phyloP scores from a whole-genome alignment of 306 rosid genomes.

The Herpetospermum pedunculosum region DNA sequence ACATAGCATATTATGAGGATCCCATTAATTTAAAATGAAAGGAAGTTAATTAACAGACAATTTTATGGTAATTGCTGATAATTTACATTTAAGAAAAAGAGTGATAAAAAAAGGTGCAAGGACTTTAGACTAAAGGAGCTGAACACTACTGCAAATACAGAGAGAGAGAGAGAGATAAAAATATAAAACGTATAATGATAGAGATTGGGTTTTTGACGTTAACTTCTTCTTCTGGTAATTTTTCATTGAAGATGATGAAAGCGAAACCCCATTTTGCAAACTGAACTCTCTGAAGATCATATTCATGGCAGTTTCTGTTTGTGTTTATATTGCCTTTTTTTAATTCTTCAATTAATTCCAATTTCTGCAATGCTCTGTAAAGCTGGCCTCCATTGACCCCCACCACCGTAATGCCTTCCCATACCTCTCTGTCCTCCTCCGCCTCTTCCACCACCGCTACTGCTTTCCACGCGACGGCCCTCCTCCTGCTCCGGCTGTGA shows the following conservation, averaged over 20 bases:
- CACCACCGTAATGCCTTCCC: conserved; percentile 43
- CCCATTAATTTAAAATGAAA: background rate
- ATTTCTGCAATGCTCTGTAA: conserved; percentile 87
- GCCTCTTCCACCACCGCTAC: conserved; percentile 20
- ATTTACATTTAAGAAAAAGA: conserved; percentile 1
- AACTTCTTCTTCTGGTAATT: background rate
- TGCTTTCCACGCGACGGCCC: conserved; percentile 23
- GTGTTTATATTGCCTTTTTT: background rate
- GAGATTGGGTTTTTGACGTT: background rate
- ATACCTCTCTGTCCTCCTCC: conserved; percentile 21
- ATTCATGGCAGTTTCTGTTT: background rate
- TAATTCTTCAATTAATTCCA: conserved; percentile 27
- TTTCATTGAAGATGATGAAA: background rate
- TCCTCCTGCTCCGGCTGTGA: conserved; percentile 44
- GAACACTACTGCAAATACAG: background rate
- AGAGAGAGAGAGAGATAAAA: background rate
- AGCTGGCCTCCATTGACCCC: conserved; percentile 83
- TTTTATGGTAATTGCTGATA: background rate
- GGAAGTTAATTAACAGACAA: background rate
- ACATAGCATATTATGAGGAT: background rate
- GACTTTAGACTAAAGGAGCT: background rate
- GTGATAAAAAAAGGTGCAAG: background rate
- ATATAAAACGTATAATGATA: background rate
- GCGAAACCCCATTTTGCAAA: background rate
- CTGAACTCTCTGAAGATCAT: background rate